These are phyloP conservation scores for Cladosporium cucumerinum DNA, from an alignment of 2,329 filamentous ascomycete species.

Conservation along the genomic window DNA sequence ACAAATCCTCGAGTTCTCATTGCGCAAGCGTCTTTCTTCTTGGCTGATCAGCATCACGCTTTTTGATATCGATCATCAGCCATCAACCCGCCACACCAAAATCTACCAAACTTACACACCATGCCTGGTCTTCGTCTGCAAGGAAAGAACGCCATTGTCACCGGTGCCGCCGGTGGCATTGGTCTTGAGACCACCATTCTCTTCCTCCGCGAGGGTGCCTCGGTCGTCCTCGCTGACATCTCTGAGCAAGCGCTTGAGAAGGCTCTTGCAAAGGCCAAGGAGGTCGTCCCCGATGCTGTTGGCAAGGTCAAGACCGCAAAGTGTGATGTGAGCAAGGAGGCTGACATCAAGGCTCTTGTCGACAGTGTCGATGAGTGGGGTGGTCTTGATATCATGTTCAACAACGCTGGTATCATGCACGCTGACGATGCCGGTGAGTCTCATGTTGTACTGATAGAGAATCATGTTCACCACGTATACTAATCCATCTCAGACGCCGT, in stretches of 20 bases:
- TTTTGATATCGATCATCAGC: background rate
- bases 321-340: slow-evolving; percentile 83
- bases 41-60: background rate
- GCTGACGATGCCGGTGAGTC: slow-evolving; percentile 51
- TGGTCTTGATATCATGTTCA: slow-evolving; percentile 89
- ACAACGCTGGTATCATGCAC: slow-evolving; percentile 98
- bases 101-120: background rate
- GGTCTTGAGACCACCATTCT: slow-evolving; percentile 89
- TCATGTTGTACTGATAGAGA: slow-evolving; percentile 47
- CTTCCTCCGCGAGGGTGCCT: slow-evolving; percentile 83
- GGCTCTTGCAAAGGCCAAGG: slow-evolving; percentile 70
- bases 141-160: slow-evolving; percentile 72
- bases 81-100: background rate
- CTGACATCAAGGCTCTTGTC: slow-evolving; percentile 70
- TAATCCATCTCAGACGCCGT: slow-evolving; percentile 53
- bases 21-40: background rate
- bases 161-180: slow-evolving; percentile 83
- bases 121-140: slow-evolving; percentile 46
- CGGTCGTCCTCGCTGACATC: slow-evolving; percentile 81
- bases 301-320: slow-evolving; percentile 59
- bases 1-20: background rate
- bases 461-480: background rate
- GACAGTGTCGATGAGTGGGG: slow-evolving; percentile 78
- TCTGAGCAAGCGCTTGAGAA: slow-evolving; percentile 73
- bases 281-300: slow-evolving; percentile 58